Evolutionary conservation across 495 filamentous ascomycete genomes (phyloP), one percentile per base, ranked within the genome.

Genomic region (Geoglossum glabrum): DNA sequence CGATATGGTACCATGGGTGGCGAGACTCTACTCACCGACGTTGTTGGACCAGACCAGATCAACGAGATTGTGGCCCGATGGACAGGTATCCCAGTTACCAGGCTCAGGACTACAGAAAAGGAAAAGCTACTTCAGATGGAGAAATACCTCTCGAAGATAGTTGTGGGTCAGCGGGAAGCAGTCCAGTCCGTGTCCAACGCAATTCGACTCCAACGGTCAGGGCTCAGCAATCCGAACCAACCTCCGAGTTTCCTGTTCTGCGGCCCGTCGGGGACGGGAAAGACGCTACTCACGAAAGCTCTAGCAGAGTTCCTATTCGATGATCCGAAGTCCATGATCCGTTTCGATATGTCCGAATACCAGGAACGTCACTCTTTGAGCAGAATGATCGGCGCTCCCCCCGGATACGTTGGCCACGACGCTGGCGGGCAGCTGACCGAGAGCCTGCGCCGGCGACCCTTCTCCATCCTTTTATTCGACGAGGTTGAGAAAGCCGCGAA

Each of bases 311-410:
- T 98, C 75, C 76, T 98, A 36, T 98, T 98, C 71, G 92, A 98
- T 66, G 92, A 98, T 64, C 76, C 92, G 17, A 95, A 95, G 75
- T 73, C 89, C 19, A 98, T 98, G 92, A 94, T 98, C 65, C 86
- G 92, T 17, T 90, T 98, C 73, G 92, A 98, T 70, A 98, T 98
- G 92, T 97, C 92, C 8, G 92, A 98, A 68, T 98, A 98, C 70
- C 93, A 97, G 70, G 92, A 98, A 70, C 85, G 90, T 10, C 92
- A 98, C 70, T 87, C 90, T 0, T 80, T 98, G 26, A 93, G 86
- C 64, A 84, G 92, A 59, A 95, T 98, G 85, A 98, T 98, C 63
- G 92, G 92, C 65, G 90, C 92, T 9, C 92, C 92, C 15, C 92
- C 92, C 8, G 92, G 92, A 62, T 98, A 98, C 64, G 88, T 98